Evolutionary conservation across 2,329 filamentous ascomycete species (phyloP).

Genomic region (Thielaviopsis musarum): DNA sequence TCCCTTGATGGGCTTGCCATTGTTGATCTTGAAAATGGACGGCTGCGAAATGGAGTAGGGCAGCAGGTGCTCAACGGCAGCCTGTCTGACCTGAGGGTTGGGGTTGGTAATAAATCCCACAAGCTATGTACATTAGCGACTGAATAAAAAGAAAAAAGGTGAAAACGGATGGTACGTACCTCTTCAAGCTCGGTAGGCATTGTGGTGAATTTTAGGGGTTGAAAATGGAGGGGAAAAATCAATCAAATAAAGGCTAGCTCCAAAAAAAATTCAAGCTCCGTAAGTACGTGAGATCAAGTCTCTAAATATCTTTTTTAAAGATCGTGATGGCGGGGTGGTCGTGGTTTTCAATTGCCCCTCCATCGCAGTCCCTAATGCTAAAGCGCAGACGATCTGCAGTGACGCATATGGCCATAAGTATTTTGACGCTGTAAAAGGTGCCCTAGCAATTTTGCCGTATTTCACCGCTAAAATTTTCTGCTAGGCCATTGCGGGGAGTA

Average conservation of each 20-base stretch:
- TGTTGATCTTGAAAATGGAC: constrained; percentile 65
- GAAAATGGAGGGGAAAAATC: background rate
- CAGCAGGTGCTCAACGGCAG: constrained; percentile 73
- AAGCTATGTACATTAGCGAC: constrained; percentile 36
- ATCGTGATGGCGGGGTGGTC: constrained; percentile 1
- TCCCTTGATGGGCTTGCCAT: constrained; percentile 65
- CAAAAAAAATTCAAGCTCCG: background rate
- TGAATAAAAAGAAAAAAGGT: background rate
- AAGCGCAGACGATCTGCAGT: background rate
- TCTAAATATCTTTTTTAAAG: background rate
- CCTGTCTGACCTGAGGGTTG: constrained; percentile 75
- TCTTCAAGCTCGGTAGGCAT: constrained; percentile 69
- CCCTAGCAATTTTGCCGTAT: constrained; percentile 4
- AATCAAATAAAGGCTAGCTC: background rate
- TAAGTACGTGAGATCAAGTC: background rate
- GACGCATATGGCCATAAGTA: constrained; percentile 2
- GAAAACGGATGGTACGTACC: constrained; percentile 26
- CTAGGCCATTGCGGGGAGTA: constrained; percentile 5
- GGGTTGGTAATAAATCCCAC: constrained; percentile 88
- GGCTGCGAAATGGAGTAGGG: constrained; percentile 62
- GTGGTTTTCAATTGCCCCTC: background rate
- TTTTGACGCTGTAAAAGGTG: background rate
- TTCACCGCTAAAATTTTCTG: constrained; percentile 12
- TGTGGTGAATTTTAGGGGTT: constrained; percentile 14
- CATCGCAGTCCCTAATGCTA: background rate